Conservation (phyloP, 352 stramenopile species). For the Globisporangium cylindrosporum region DNA sequence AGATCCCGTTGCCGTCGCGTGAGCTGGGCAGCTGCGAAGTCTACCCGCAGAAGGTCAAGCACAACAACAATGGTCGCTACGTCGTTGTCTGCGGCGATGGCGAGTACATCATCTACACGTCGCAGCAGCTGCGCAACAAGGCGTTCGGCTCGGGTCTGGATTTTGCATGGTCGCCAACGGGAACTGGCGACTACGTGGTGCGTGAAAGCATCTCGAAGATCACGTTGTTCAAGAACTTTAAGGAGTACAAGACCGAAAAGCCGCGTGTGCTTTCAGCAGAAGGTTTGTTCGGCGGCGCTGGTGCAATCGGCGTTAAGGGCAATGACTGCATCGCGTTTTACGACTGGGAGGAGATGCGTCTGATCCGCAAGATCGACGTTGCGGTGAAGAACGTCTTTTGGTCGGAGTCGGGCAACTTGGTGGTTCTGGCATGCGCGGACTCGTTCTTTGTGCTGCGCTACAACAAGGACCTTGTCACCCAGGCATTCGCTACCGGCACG, state of each 20-base stretch:
- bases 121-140: conserved; percentile 94
- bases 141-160: conserved; percentile 97
- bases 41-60: conserved; percentile 96
- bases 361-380: conserved; percentile 98
- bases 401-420: conserved; percentile 95
- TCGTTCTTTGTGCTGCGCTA: conserved; percentile 96
- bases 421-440: conserved; percentile 94
- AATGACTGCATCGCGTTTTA: conserved; percentile 98
- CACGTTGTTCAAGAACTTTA: conserved; percentile 99
- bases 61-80: conserved; percentile 99
- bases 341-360: conserved; percentile 97
- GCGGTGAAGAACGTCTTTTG: conserved; percentile 97
- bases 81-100: conserved; percentile 98
- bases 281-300: conserved; percentile 93
- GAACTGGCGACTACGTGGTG: conserved; percentile 98
- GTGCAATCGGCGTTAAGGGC: conserved; percentile 95
- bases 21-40: conserved; percentile 98
- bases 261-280: conserved; percentile 94
- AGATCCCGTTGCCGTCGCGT: conserved; percentile 72
- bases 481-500: conserved; percentile 87
- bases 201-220: conserved; percentile 95
- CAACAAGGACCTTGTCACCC: conserved; percentile 88
- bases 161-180: conserved; percentile 96
- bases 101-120: conserved; percentile 99
- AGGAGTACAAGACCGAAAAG: conserved; percentile 94